A percentile compares a stretch with the other conserved stretches of the same genome.
Evolutionary conservation across 495 filamentous ascomycete genomes (phyloP).

Genomic region (Penicillium parvum): DNA sequence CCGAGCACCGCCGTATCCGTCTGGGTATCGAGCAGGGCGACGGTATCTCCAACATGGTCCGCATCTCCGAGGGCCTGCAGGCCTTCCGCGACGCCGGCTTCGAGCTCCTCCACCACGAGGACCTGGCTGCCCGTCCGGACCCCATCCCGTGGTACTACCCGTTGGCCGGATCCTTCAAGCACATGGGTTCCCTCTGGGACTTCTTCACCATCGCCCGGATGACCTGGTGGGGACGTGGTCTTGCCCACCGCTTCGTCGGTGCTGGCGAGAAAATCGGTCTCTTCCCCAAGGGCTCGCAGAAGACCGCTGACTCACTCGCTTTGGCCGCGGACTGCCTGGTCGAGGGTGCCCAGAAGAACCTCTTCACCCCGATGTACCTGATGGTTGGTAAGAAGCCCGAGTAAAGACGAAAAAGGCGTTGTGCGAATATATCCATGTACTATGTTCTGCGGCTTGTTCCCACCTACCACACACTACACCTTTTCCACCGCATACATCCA

Average conservation of each 20-base stretch:
- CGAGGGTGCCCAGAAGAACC: slow-evolving; percentile 81
- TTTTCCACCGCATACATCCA: not conserved
- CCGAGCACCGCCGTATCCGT: slow-evolving; percentile 84
- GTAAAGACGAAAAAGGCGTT: slow-evolving; percentile 23
- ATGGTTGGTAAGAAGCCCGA: slow-evolving; percentile 92
- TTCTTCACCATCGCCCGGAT: slow-evolving; percentile 82
- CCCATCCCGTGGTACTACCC: slow-evolving; percentile 93
- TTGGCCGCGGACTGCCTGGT: slow-evolving; percentile 83
- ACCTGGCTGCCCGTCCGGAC: slow-evolving; percentile 80
- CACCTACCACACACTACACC: no score
- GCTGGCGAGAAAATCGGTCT: slow-evolving; percentile 69
- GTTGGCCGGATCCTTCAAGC: slow-evolving; percentile 73
- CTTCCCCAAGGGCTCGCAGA: slow-evolving; percentile 82
- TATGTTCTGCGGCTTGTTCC: not conserved
- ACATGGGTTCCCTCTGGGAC: slow-evolving; percentile 76
- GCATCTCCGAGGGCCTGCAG: slow-evolving; percentile 71
- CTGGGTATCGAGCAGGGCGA: slow-evolving; percentile 95
- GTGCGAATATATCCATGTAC: not conserved
- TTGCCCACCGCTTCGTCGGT: slow-evolving; percentile 77
- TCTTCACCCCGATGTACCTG: slow-evolving; percentile 99
- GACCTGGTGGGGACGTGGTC: slow-evolving; percentile 76
- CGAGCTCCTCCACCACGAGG: slow-evolving; percentile 78
- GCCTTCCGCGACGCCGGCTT: slow-evolving; percentile 92
- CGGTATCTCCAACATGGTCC: slow-evolving; percentile 98
- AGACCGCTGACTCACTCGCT: slow-evolving; percentile 88